Evolutionary conservation across 306 rosid species (phyloP).

Genomic region (Mimosa bimucronata): DNA sequence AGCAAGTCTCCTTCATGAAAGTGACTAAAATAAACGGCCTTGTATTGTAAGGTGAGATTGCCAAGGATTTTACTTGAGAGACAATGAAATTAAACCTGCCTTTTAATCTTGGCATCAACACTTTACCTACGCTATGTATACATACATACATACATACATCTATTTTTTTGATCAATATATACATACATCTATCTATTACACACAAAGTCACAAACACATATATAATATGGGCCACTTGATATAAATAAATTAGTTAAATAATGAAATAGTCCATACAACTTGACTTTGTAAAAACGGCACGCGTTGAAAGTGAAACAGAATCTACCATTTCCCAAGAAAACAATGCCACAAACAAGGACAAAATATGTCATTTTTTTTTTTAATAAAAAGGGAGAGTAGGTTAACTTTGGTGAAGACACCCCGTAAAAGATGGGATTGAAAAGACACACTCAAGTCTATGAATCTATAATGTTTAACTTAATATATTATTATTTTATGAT

Average conservation of each 20-base stretch:
- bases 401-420: neutral
- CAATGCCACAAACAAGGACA: neutral
- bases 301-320: conserved; percentile 27
- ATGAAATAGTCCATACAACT: neutral
- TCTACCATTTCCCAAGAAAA: conserved; percentile 22
- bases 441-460: neutral
- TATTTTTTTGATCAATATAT: too few relatives aligned
- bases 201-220: too few relatives aligned
- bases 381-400: neutral
- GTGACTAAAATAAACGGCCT: neutral
- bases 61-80: neutral
- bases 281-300: conserved; percentile 19
- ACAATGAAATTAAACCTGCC: conserved; percentile 20
- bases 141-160: neutral
- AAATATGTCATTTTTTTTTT: neutral
- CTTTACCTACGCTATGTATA: neutral
- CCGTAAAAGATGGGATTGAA: neutral
- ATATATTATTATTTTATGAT: neutral
- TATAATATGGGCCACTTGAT: neutral
- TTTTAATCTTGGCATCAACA: conserved; percentile 34
- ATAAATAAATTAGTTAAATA: neutral
- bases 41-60: neutral
- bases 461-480: neutral
- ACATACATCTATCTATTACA: too few relatives aligned
- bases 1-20: neutral